These are phyloP conservation scores for Cladosporium sp. DNA, from an alignment of 2,329 filamentous ascomycete species.

Conservation along the genomic window DNA sequence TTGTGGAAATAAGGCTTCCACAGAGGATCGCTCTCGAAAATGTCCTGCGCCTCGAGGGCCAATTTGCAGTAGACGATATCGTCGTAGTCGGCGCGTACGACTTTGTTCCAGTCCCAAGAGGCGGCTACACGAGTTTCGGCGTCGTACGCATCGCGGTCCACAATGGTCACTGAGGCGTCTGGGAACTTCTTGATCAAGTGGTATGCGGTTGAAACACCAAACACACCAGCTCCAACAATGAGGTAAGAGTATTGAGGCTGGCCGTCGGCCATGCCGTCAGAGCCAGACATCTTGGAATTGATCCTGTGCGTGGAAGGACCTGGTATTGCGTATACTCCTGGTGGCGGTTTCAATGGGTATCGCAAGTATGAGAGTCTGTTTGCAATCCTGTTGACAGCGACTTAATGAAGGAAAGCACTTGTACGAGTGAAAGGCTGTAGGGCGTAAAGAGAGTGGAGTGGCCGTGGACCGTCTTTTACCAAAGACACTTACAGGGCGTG, in stretches of 20 bases:
- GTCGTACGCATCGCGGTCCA: conserved; percentile 42
- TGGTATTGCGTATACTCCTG: background rate
- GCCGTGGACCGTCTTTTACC: conserved; percentile 11
- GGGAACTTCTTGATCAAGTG: conserved; percentile 44
- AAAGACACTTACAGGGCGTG: conserved; percentile 13
- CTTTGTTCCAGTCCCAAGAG: conserved; percentile 74
- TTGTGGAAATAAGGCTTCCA: conserved; percentile 57
- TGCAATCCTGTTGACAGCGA: background rate
- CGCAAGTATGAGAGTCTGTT: background rate
- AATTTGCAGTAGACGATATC: conserved; percentile 65
- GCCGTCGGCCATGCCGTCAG: conserved; percentile 12
- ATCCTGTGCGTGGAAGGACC: background rate
- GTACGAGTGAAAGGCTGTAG: conserved; percentile 6
- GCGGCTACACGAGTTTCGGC: conserved; percentile 53
- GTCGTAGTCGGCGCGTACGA: conserved; percentile 69
- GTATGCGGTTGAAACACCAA: conserved; percentile 64
- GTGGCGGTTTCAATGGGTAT: conserved; percentile 1
- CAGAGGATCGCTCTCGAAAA: conserved; percentile 61
- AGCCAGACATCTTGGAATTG: background rate
- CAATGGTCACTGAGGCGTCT: conserved; percentile 43
- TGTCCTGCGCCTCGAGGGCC: conserved; percentile 65
- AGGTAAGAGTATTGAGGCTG: conserved; percentile 32
- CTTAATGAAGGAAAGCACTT: background rate
- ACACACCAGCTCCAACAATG: conserved; percentile 42
- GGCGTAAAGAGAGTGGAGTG: conserved; percentile 14